Conservation (phyloP, 129 eudicot genomes). For the Pseudognaphalium luteoalbum region DNA sequence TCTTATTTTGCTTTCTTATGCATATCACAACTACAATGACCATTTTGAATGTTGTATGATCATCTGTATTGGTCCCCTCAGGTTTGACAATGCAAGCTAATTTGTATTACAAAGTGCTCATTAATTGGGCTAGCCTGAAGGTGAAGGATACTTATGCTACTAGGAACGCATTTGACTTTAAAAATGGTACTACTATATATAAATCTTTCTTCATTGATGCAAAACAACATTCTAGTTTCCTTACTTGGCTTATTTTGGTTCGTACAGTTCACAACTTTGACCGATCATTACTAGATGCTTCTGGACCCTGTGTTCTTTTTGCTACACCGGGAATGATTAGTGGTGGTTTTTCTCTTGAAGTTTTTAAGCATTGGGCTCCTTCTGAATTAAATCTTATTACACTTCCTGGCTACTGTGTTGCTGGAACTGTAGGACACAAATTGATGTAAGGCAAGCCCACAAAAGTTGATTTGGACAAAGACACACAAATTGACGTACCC, state of each 20-base stretch:
- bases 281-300: conserved; percentile 71
- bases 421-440: conserved; percentile 84
- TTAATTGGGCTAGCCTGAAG: conserved; percentile 96
- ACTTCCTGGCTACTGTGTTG: conserved; percentile 87
- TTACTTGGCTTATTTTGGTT: conserved; percentile 27
- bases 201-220: conserved; percentile 3
- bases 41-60: background rate
- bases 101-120: conserved; percentile 80
- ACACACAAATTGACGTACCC: conserved; percentile 70
- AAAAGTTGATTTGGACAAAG: conserved; percentile 56
- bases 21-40: conserved; percentile 10
- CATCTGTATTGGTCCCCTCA: background rate
- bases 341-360: conserved; percentile 95
- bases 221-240: background rate
- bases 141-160: conserved; percentile 80
- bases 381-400: conserved; percentile 72
- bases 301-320: conserved; percentile 97
- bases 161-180: conserved; percentile 79
- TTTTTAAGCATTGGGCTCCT: conserved; percentile 95
- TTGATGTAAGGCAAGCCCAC: conserved; percentile 71
- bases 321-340: conserved; percentile 97
- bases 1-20: conserved; percentile 1
- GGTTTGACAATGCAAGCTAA: conserved; percentile 87
- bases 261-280: conserved; percentile 72
- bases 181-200: conserved; percentile 61